A percentile compares a stretch with the other conserved stretches of the same genome.
phyloP scores from a whole-genome alignment of 2,329 filamentous ascomycete species.

The Ceratocystis eucalypticola region DNA sequence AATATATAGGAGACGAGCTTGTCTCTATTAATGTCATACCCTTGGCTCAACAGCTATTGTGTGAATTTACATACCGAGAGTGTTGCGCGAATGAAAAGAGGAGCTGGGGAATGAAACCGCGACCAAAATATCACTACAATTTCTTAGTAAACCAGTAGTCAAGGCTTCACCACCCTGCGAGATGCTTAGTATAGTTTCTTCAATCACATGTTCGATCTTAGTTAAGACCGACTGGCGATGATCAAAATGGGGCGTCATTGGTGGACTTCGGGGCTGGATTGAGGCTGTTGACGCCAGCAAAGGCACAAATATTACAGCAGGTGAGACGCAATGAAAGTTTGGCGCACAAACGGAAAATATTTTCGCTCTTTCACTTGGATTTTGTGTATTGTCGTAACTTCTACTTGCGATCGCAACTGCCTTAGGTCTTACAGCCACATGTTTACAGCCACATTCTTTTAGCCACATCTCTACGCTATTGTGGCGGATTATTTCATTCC shows the following conservation, averaged over 20 bases:
- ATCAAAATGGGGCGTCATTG: neutral
- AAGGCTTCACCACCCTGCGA: neutral
- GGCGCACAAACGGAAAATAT: neutral
- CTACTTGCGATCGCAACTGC: neutral
- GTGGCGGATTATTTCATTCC: neutral
- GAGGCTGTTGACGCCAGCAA: neutral
- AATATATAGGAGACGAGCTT: conserved; percentile 45
- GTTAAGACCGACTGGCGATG: neutral
- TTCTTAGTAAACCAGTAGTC: neutral
- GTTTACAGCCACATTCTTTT: neutral
- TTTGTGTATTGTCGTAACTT: neutral
- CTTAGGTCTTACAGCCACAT: conserved; percentile 7
- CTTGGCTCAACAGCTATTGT: neutral
- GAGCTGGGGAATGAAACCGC: neutral
- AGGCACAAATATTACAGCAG: neutral
- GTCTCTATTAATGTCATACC: neutral
- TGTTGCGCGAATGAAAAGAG: neutral
- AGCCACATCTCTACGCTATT: neutral
- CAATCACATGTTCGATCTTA: neutral
- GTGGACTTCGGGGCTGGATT: neutral
- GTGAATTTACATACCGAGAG: neutral
- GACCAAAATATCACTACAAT: neutral
- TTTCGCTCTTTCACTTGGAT: neutral
- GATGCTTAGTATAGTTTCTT: neutral
- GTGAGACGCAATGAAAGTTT: no score